A percentile compares a stretch with the other conserved stretches of the same genome.
phyloP scores from a whole-genome alignment of 176 grass and related monocot genomes.

The Neostapfia colusana region DNA sequence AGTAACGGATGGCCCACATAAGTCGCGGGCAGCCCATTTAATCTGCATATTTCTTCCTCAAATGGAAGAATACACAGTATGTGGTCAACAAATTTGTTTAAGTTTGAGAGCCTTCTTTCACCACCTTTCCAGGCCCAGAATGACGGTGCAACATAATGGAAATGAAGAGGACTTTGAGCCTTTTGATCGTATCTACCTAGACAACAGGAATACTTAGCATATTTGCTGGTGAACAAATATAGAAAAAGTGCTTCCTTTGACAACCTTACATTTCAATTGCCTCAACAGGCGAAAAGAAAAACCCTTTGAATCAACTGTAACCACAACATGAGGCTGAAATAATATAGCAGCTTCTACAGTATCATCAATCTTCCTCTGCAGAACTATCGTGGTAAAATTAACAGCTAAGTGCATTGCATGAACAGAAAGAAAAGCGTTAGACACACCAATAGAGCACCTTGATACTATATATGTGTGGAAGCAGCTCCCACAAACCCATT shows the following conservation, averaged over 20 bases:
- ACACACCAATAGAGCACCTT: slow-evolving; percentile 55
- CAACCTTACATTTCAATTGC: slow-evolving; percentile 62
- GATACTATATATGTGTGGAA: slow-evolving; percentile 74
- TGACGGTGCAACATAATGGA: slow-evolving; percentile 95
- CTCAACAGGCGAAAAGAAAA: slow-evolving; percentile 86
- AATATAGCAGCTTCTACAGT: slow-evolving; percentile 56
- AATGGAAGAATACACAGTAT: slow-evolving; percentile 95
- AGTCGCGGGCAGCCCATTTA: slow-evolving; percentile 77
- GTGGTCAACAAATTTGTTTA: slow-evolving; percentile 75
- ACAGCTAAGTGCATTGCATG: slow-evolving; percentile 1
- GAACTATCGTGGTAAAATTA: slow-evolving; percentile 30
- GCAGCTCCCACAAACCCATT: slow-evolving; percentile 94
- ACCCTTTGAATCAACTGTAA: slow-evolving; percentile 92
- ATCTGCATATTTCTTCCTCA: slow-evolving; percentile 80
- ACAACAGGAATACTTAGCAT: slow-evolving; percentile 39
- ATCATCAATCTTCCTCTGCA: slow-evolving; percentile 65
- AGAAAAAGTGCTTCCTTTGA: slow-evolving; percentile 19
- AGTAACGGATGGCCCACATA: slow-evolving; percentile 93
- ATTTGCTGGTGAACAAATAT: slow-evolving; percentile 10
- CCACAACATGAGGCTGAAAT: slow-evolving; percentile 82
- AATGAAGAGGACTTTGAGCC: slow-evolving; percentile 51
- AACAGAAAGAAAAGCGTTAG: slow-evolving; percentile 39
- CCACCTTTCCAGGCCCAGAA: slow-evolving; percentile 99
- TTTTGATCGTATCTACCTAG: slow-evolving; percentile 51
- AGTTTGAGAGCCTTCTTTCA: slow-evolving; percentile 69